phyloP scores from a whole-genome alignment of 2,329 filamentous ascomycete species.

The Daldinia sp. region DNA sequence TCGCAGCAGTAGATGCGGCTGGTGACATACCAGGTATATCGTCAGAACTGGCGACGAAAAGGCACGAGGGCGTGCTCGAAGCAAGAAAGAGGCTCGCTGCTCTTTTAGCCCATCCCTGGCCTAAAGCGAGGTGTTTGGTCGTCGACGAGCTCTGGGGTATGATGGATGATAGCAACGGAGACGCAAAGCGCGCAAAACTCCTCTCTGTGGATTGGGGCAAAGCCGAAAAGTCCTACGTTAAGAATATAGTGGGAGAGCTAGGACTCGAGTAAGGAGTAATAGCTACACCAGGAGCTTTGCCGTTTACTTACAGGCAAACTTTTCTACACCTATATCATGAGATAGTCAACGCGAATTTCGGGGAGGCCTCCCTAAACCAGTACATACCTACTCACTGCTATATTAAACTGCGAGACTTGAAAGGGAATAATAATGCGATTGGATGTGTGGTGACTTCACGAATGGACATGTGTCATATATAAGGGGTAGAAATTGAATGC shows the following conservation, averaged over 20 bases:
- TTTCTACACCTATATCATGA: not conserved
- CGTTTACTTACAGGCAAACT: not conserved
- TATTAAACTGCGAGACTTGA: not conserved
- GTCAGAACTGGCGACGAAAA: slow-evolving; percentile 44
- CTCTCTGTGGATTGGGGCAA: slow-evolving; percentile 69
- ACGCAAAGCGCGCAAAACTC: slow-evolving; percentile 52
- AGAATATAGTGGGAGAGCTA: slow-evolving; percentile 58
- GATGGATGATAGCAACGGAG: slow-evolving; percentile 46
- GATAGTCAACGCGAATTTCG: not conserved
- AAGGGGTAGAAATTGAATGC: not conserved
- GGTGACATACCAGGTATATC: slow-evolving; percentile 10
- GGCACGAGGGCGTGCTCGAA: slow-evolving; percentile 61
- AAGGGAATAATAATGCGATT: not conserved
- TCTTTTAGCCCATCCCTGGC: slow-evolving; percentile 85
- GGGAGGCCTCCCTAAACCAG: not conserved
- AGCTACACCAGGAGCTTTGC: not conserved
- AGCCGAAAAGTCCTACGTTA: slow-evolving; percentile 62
- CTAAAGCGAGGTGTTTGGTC: slow-evolving; percentile 72
- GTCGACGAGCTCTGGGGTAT: slow-evolving; percentile 71
- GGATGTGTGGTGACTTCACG: not conserved
- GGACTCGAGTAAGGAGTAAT: slow-evolving; percentile 52
- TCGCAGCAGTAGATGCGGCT: slow-evolving; percentile 59
- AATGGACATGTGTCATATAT: not conserved
- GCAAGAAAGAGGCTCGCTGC: slow-evolving; percentile 77
- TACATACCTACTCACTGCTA: not conserved